Percentiles rank a stretch among this genome's conserved stretches.
These are phyloP conservation scores for Acer saccharum DNA, from an alignment of 345 rosid genomes.

Conservation along the genomic window DNA sequence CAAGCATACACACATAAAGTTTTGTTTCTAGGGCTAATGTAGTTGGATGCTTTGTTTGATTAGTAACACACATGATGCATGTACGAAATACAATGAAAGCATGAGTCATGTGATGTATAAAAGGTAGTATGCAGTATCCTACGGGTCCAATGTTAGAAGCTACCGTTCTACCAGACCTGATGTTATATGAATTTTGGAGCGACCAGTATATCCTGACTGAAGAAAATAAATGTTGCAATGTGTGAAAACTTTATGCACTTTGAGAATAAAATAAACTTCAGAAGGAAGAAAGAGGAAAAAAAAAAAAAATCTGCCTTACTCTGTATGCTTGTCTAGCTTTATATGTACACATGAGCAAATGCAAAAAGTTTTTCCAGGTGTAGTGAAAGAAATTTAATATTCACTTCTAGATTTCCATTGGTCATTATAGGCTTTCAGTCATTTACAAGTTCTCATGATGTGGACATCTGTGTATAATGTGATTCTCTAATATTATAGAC, in stretches of 20 bases:
- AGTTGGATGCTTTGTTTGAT: not conserved
- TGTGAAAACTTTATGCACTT: not conserved
- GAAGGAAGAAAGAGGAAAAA: not conserved
- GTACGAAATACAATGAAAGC: not conserved
- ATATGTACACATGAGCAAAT: not conserved
- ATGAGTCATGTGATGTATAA: not conserved
- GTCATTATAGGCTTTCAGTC: not conserved
- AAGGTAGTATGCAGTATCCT: not conserved
- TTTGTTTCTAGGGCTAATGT: not conserved
- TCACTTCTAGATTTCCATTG: not conserved
- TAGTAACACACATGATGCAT: not conserved
- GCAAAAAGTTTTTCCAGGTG: not conserved
- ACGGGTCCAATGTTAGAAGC: not conserved
- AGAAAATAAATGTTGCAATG: not conserved
- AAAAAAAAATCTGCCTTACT: no score
- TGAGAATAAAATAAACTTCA: not conserved
- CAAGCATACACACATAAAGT: not conserved
- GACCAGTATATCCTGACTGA: not conserved
- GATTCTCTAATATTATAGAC: conserved; percentile 2
- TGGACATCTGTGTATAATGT: not conserved
- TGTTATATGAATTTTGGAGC: not conserved
- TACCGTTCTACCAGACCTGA: not conserved
- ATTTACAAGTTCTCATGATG: conserved; percentile 6
- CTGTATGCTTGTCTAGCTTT: not conserved
- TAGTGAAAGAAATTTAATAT: not conserved